A percentile compares a stretch with the other conserved stretches of the same genome.
phyloP scores from a whole-genome alignment of 2,329 filamentous ascomycete genomes.

The Colletotrichum aenigma region DNA sequence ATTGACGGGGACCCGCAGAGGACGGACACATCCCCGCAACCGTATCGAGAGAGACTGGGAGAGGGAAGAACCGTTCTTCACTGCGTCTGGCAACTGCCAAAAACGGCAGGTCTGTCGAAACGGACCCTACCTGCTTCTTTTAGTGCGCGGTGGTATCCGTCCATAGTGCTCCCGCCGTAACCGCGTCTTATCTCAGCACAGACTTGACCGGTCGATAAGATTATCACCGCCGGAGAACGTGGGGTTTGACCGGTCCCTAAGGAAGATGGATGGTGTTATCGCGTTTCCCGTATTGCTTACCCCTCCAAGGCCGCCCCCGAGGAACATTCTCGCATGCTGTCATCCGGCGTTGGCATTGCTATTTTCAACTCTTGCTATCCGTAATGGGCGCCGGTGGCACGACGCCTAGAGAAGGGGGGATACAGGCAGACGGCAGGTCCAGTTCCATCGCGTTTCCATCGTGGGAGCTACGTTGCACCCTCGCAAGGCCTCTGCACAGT shows the following conservation, averaged over 20 bases:
- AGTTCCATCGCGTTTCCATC: not conserved
- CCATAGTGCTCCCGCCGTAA: not conserved
- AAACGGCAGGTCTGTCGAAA: not conserved
- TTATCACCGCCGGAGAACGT: not conserved
- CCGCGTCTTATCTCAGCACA: not conserved
- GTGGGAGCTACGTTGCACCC: not conserved
- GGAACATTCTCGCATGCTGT: slow-evolving; percentile 2
- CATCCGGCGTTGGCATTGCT: not conserved
- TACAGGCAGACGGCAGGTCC: not conserved
- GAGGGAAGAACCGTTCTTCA: not conserved
- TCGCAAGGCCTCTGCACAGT: not conserved
- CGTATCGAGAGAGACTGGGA: not conserved
- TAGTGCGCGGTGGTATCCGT: not conserved
- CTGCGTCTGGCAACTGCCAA: not conserved
- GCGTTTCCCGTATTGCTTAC: not conserved
- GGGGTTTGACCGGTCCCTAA: not conserved
- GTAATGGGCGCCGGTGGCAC: not conserved
- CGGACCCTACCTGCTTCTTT: not conserved
- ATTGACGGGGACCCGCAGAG: not conserved
- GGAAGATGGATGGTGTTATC: not conserved
- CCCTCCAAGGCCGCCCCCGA: not conserved
- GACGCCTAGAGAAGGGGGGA: not conserved
- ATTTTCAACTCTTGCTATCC: not conserved
- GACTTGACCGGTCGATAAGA: not conserved
- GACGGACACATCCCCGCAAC: not conserved